A percentile compares a stretch with the other conserved stretches of the same genome.
phyloP scores from a whole-genome alignment of 164 flowering plant genomes.

The Tetracentron sinense region DNA sequence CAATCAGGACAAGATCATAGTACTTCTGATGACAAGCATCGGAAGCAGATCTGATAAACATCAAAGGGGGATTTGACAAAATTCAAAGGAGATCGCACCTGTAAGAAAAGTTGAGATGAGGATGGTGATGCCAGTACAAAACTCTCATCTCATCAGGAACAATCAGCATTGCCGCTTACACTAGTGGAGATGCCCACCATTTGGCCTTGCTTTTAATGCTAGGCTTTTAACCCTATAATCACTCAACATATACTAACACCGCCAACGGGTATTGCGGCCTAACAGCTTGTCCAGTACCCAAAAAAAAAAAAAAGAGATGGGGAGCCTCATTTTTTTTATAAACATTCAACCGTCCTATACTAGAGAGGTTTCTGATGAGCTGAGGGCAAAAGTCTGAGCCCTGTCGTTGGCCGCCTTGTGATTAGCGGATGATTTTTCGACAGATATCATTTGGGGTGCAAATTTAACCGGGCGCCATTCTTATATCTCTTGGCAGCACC shows the following conservation, averaged over 20 bases:
- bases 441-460: no score
- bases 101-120: slow-evolving; percentile 47
- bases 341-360: slow-evolving; percentile 28
- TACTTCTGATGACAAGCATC: slow-evolving; percentile 41
- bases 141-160: slow-evolving; percentile 27
- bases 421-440: no score
- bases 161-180: slow-evolving; percentile 21
- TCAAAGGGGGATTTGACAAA: no score
- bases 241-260: no score
- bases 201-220: no score
- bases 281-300: no score
- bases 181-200: slow-evolving; percentile 38
- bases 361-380: slow-evolving; percentile 61
- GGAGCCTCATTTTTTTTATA: slow-evolving; percentile 15
- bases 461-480: no score
- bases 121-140: slow-evolving; percentile 47
- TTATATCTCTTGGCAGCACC: no score
- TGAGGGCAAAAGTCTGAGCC: slow-evolving; percentile 85
- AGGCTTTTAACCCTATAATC: no score
- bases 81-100: slow-evolving; percentile 22
- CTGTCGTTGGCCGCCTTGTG: slow-evolving; percentile 75
- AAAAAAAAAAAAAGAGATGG: no score
- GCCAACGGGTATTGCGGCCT: no score
- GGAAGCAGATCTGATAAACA: no score
- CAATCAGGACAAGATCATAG: slow-evolving; percentile 37